Conservation (phyloP, 2,329 filamentous ascomycete species). For the Fusarium hainanense region DNA sequence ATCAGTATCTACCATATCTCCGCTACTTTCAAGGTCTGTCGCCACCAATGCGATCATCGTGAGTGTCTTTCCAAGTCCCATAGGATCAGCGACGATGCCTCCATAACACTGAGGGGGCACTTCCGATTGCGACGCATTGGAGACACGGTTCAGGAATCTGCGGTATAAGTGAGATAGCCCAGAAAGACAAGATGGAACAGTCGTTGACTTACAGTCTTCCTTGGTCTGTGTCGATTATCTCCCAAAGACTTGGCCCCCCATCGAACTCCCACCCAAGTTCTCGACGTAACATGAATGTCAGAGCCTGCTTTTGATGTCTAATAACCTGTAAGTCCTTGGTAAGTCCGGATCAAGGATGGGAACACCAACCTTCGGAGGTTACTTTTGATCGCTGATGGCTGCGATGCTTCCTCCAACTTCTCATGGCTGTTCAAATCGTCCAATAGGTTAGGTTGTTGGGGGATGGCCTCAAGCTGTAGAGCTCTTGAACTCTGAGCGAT, state of each 20-base stretch:
- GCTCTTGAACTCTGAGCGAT: background rate
- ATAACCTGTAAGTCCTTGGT: background rate
- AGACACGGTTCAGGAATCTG: slow-evolving; percentile 53
- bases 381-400: slow-evolving; percentile 44
- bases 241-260: slow-evolving; percentile 50
- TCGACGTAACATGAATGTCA: slow-evolving; percentile 55
- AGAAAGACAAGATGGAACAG: background rate
- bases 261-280: slow-evolving; percentile 53
- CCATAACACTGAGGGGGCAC: slow-evolving; percentile 53
- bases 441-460: slow-evolving; percentile 37
- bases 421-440: slow-evolving; percentile 41
- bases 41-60: slow-evolving; percentile 57
- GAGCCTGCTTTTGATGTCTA: slow-evolving; percentile 58
- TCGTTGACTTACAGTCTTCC: slow-evolving; percentile 34
- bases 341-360: accelerated
- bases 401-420: slow-evolving; percentile 45
- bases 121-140: slow-evolving; percentile 43
- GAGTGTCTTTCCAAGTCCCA: slow-evolving; percentile 60
- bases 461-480: slow-evolving; percentile 9
- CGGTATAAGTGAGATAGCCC: background rate
- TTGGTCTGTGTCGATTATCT: slow-evolving; percentile 32
- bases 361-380: slow-evolving; percentile 38
- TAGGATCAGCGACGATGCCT: slow-evolving; percentile 59
- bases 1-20: accelerated
- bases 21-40: slow-evolving; percentile 8